Base-by-base conservation (phyloP, 2,329 filamentous ascomycete genomes). In the Blastomyces gilchristii region DNA sequence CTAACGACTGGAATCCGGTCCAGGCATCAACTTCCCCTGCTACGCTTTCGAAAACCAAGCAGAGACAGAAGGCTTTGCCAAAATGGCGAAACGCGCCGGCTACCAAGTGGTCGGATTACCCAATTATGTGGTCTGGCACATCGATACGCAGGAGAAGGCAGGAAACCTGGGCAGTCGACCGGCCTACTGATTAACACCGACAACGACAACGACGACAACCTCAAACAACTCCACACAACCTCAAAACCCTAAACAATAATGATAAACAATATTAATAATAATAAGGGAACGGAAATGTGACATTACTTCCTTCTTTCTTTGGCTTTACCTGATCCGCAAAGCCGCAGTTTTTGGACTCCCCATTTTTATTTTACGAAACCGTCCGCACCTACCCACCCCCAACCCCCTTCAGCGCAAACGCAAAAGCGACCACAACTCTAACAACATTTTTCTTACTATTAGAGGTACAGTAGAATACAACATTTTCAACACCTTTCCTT, bases 11-110 rank as follows among this genome's bases (percentile, higher is more conserved):
- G 39, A 50, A 16, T 28, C 57, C 68, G 45, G 14, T 31, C 57
- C 68, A 93, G 92, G 93, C 66, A 94, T 99, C 80, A 99, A 99
- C 77, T 99, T 99, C 77, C 94, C 94, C 9, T 87, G 86, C 73
- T 99, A 99, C 72, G 84, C 94, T 2, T 99, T 99, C 74, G 94
- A 99, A 75, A 97, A 99, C 77, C 94, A 99, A 79, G 94, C 94
- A 67, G 94, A 99, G 78, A 99, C 94, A 4, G 94, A 99, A 78
- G 94, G 94, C 7, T 99, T 99, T 72, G 94, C 94, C 47, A 96
- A 95, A 76, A 99, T 99, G 94, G 94, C 94, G 64, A 97, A 95
- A 80, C 84, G 91, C 67, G 94, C 94, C 22, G 94, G 94, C 54
- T 97, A 97, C 74, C 83, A 90, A 71, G 94, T 99, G 34, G 85